These are phyloP conservation scores for Naganishia onofrii DNA, from an alignment of 768 basidiomycete genomes.

Conservation along the genomic window DNA sequence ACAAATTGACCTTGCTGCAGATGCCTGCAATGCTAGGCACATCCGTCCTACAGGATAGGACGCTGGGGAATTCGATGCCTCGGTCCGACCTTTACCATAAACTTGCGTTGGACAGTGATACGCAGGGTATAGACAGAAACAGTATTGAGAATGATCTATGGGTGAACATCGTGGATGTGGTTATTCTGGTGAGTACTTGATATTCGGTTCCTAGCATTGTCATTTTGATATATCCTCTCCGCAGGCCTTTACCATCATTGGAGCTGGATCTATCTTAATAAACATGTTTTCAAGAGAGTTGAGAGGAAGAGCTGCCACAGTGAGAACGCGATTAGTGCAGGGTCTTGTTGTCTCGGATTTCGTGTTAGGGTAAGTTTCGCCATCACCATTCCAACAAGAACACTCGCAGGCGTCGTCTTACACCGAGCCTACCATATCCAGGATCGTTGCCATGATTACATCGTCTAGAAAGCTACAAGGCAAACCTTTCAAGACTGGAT, in stretches of 20 bases:
- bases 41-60: background rate
- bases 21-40: background rate
- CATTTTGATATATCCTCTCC: background rate
- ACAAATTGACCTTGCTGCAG: background rate
- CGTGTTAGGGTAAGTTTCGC: conserved; percentile 41
- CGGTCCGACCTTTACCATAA: background rate
- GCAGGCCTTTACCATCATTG: conserved; percentile 44
- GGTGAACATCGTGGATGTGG: conserved; percentile 42
- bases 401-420: background rate
- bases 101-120: background rate
- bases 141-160: conserved; percentile 32
- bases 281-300: conserved; percentile 44
- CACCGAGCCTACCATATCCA: conserved; percentile 18
- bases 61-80: background rate
- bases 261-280: conserved; percentile 40
- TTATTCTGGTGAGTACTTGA: conserved; percentile 37
- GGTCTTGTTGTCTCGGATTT: conserved; percentile 47
- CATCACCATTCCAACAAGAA: background rate
- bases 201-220: background rate
- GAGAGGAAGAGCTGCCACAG: conserved; percentile 42
- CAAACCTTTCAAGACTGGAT: conserved; percentile 34
- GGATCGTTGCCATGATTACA: conserved; percentile 43
- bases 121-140: background rate
- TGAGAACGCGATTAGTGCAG: conserved; percentile 48
- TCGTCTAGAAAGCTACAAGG: conserved; percentile 35